Evolutionary conservation across 148 eudicot genomes (phyloP), one percentile per base, ranked within the genome.

Genomic region (Amaranthus palmeri): DNA sequence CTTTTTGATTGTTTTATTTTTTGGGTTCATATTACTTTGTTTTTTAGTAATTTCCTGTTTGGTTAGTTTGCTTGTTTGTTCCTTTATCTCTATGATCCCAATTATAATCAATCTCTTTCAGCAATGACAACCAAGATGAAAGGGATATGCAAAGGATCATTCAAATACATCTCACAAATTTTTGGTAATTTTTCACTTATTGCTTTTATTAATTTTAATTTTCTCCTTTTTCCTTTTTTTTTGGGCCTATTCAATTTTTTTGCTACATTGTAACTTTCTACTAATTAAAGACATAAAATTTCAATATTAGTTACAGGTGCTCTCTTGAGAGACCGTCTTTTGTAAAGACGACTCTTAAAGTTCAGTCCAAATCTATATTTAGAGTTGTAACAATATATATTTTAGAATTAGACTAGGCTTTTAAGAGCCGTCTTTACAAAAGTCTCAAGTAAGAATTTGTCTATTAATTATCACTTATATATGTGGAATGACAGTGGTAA

Each of bases 61-160:
- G 49, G 36, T 49, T 49, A 10, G 69, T 54, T 61, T 11, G 18
- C 42, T 54, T 44, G n/a, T 73, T 46, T 54, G 56, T 45, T 44
- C 46, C 12, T 50, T 45, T 13, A 3, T 58, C 4, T 18, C 41
- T 58, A 17, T 36, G 61, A 8, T 10, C 47, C 57, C 18, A 42
- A 13, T 76, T 10, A 44, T 59, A 67, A 49, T 44, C 55, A 63
- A 69, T 58, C 47, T 60, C 45, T 54, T 42, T 36, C 70, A 54
- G 45, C 74, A 69, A 92, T 88, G 96, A 67, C 71, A 10, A 85
- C 89, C 68, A 88, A 78, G 78, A 89, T 91, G 54, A 92, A 87
- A 79, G 96, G 97, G 75, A 81, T 92, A 45, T 86, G 85, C 72
- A 92, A 90, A 85, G 93, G 98, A 67, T 86, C 79, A 71, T 75